phyloP scores from a whole-genome alignment of 495 filamentous ascomycete species.

The Penicillium chermesinum region DNA sequence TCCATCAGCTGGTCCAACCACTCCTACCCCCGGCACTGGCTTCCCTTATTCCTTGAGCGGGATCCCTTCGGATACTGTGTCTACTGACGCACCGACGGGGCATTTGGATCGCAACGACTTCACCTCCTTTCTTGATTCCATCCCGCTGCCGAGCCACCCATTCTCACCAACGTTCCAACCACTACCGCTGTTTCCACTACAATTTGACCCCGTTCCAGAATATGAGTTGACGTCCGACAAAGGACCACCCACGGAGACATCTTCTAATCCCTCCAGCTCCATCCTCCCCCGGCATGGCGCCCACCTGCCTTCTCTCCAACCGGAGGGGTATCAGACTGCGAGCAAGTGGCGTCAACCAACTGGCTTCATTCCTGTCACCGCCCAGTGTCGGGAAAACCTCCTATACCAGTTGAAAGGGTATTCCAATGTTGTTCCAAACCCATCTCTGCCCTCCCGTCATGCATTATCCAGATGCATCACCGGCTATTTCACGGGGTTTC shows the following conservation, averaged over 20 bases:
- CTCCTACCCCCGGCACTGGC: constrained; percentile 14
- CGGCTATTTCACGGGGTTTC: constrained; percentile 62
- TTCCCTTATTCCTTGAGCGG: constrained; percentile 28
- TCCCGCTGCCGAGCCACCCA: constrained; percentile 36
- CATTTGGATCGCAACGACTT: constrained; percentile 35
- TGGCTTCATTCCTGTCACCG: constrained; percentile 31
- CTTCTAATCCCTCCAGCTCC: constrained; percentile 30
- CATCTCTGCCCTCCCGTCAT: constrained; percentile 48
- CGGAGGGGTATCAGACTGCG: constrained; percentile 28
- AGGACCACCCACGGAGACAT: constrained; percentile 11
- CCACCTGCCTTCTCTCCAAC: constrained; percentile 37
- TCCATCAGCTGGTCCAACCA: constrained; percentile 15
- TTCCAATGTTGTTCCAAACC: constrained; percentile 34
- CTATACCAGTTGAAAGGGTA: constrained; percentile 22
- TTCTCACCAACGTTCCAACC: constrained; percentile 39
- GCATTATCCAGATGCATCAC: constrained; percentile 61
- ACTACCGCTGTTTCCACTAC: constrained; percentile 34
- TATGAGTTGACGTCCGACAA: constrained; percentile 24
- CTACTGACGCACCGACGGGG: constrained; percentile 1
- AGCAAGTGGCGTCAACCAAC: constrained; percentile 27
- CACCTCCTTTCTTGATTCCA: constrained; percentile 39
- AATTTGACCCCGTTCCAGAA: constrained; percentile 27
- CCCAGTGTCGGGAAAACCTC: constrained; percentile 32
- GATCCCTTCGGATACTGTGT: neutral
- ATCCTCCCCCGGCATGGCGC: constrained; percentile 36